Conservation (phyloP, 352 stramenopile species). For the Globisporangium megalacanthum region DNA sequence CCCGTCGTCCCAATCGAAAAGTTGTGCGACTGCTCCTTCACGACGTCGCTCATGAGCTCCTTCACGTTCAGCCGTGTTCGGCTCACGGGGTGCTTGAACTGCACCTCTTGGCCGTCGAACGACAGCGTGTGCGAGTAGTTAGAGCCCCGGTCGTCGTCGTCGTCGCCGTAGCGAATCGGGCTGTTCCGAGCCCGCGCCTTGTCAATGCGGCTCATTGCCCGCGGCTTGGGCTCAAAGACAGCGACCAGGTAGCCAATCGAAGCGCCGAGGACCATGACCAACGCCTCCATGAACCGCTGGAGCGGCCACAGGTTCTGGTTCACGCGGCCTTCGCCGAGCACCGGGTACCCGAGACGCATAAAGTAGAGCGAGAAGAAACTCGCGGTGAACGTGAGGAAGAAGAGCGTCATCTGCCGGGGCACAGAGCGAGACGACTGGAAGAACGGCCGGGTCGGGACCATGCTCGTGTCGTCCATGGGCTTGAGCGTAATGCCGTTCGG, state of each 20-base stretch:
- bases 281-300: constrained; percentile 69
- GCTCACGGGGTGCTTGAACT: constrained; percentile 72
- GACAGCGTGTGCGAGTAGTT: constrained; percentile 76
- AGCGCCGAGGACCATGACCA: constrained; percentile 67
- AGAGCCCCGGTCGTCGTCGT: constrained; percentile 37
- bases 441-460: constrained; percentile 71
- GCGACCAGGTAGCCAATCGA: constrained; percentile 54
- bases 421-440: constrained; percentile 66
- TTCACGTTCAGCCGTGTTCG: constrained; percentile 69
- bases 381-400: constrained; percentile 75
- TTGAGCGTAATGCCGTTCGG: constrained; percentile 73
- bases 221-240: constrained; percentile 57
- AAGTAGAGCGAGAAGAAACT: constrained; percentile 70
- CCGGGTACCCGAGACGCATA: constrained; percentile 64
- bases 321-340: constrained; percentile 46
- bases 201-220: constrained; percentile 69
- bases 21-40: constrained; percentile 85
- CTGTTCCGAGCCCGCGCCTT: constrained; percentile 59
- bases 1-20: constrained; percentile 75
- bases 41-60: constrained; percentile 67
- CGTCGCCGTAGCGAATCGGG: constrained; percentile 19
- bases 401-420: constrained; percentile 63
- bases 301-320: constrained; percentile 83
- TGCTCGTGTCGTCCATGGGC: constrained; percentile 78
- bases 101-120: constrained; percentile 69